Evolutionary conservation across 164 flowering plant genomes (phyloP).

Genomic region (Nelumbo lutea): DNA sequence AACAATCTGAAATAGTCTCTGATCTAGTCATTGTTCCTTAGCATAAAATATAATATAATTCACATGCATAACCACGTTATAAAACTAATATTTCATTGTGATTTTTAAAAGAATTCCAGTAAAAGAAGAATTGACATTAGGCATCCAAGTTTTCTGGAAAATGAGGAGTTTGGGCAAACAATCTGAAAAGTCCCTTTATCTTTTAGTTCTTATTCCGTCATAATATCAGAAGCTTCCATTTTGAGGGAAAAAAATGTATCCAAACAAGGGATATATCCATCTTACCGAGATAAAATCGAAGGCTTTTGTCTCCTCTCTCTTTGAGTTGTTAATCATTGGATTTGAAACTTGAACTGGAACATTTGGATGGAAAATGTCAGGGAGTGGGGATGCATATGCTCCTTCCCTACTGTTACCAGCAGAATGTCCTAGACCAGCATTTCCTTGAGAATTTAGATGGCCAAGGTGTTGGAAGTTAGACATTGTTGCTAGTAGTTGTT

Average conservation of each 20-base stretch:
- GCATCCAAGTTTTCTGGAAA: neutral
- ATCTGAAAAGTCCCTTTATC: too few relatives aligned
- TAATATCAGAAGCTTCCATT: neutral
- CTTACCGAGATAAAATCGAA: conserved; percentile 96
- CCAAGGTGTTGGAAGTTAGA: conserved; percentile 69
- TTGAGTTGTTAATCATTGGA: conserved; percentile 45
- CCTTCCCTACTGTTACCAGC: conserved; percentile 33
- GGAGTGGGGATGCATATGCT: conserved; percentile 53
- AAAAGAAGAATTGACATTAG: too few relatives aligned
- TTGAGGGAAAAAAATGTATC: too few relatives aligned
- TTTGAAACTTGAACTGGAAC: conserved; percentile 39
- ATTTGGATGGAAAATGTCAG: conserved; percentile 71
- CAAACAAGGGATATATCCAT: conserved; percentile 4
- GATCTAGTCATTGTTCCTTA: too few relatives aligned
- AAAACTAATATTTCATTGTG: neutral
- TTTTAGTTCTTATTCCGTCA: neutral
- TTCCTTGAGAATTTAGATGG: conserved; percentile 35
- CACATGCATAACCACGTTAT: neutral
- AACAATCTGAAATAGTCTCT: too few relatives aligned
- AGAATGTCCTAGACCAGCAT: conserved; percentile 25
- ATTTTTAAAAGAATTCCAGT: neutral
- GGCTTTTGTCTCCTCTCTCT: conserved; percentile 88
- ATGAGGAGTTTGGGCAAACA: neutral
- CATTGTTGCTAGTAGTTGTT: conserved; percentile 75
- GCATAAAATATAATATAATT: too few relatives aligned